Evolutionary conservation across 129 eudicot genomes (phyloP).

Genomic region (Flaveria ramosissima): DNA sequence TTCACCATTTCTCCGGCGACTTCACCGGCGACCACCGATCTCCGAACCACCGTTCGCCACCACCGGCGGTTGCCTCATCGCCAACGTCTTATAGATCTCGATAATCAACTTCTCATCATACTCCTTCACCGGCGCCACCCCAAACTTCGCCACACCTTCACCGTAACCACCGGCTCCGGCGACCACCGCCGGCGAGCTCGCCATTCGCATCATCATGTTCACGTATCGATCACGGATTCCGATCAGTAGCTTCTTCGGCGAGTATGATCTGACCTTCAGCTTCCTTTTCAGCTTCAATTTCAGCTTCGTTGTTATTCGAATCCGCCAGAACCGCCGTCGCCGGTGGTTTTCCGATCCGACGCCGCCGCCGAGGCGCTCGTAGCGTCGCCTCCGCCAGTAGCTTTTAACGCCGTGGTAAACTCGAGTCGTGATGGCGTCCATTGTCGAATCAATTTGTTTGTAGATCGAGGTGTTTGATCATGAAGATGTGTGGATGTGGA

Average conservation of each 20-base stretch:
- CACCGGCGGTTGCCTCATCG: conserved; percentile 35
- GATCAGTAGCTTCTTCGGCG: conserved; percentile 41
- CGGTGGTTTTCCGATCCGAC: neutral
- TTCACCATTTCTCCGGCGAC: conserved; percentile 7
- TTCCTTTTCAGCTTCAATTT: conserved; percentile 40
- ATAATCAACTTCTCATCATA: conserved; percentile 45
- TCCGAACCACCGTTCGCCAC: conserved; percentile 25
- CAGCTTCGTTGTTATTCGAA: conserved; percentile 27
- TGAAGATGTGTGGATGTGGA: neutral
- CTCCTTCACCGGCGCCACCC: conserved; percentile 38
- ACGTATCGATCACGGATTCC: conserved; percentile 46
- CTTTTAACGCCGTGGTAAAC: conserved; percentile 59
- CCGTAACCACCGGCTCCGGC: conserved; percentile 26
- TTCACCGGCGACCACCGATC: conserved; percentile 16
- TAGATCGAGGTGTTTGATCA: neutral
- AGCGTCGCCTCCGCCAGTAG: conserved; percentile 68
- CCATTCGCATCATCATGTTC: conserved; percentile 47
- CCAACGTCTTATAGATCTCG: conserved; percentile 44
- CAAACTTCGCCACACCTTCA: conserved; percentile 30
- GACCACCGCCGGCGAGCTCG: conserved; percentile 27
- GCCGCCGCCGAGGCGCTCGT: conserved; percentile 42
- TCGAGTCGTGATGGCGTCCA: conserved; percentile 57
- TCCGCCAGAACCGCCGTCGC: conserved; percentile 35
- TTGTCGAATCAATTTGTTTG: neutral
- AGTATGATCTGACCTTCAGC: conserved; percentile 25